phyloP scores from a whole-genome alignment of 345 rosid genomes.

The Eucalyptus globulus region DNA sequence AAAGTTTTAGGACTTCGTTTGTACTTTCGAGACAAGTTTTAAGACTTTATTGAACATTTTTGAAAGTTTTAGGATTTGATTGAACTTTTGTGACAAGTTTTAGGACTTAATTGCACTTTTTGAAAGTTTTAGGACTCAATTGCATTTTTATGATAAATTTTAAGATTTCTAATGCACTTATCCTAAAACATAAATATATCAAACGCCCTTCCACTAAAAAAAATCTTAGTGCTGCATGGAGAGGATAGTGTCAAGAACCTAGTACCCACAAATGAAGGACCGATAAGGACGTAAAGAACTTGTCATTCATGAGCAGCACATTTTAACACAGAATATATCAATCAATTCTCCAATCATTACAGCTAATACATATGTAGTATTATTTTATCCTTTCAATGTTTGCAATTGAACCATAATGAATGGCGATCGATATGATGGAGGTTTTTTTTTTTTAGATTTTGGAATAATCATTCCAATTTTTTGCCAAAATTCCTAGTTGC shows the following conservation, averaged over 20 bases:
- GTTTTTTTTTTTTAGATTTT: neutral
- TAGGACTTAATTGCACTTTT: too few relatives aligned
- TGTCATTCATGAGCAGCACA: neutral
- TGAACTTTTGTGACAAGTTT: too few relatives aligned
- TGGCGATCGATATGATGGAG: neutral
- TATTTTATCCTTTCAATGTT: neutral
- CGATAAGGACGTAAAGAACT: neutral
- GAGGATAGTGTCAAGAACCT: neutral
- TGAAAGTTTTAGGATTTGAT: too few relatives aligned
- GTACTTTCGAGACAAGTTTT: too few relatives aligned
- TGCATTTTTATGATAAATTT: too few relatives aligned
- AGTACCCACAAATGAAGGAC: neutral
- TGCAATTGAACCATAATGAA: neutral
- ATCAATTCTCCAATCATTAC: neutral
- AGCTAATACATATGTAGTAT: neutral
- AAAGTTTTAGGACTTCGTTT: too few relatives aligned
- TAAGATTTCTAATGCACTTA: too few relatives aligned
- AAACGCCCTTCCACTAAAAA: neutral
- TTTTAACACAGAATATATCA: neutral
- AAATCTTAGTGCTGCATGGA: neutral
- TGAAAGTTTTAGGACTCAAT: too few relatives aligned
- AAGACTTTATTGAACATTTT: fast-evolving
- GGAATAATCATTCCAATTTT: neutral
- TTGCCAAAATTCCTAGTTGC: neutral
- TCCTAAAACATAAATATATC: neutral